Base-by-base conservation (phyloP, 208 protist genomes). In the Trypanosoma caninum region DNA sequence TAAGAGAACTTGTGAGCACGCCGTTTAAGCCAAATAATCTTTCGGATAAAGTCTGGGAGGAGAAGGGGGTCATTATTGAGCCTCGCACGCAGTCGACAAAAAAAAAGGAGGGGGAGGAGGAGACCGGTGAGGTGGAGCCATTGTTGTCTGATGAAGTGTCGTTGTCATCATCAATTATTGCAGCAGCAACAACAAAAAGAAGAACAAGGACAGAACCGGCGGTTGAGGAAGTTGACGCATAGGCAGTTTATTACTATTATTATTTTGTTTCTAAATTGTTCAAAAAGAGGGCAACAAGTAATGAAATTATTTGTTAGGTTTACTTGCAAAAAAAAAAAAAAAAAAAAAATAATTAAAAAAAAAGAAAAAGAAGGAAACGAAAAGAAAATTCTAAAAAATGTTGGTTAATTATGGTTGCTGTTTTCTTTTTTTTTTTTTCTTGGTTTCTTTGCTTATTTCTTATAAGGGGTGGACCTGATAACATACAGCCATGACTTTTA, bases 1-100 rank as follows among this genome's bases (percentile, higher is more conserved):
- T 95, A n/a, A 72, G 75, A 40, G 68, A 82, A 25, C 72, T 95
- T 11, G 69, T 87, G 14, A 72, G 59, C 46, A 71, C 62, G 14
- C 74, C 71, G 4, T 51, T 88, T 10, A 70, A 71, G 38, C 82
- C 85, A 38, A 86, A 79, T 50, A 41, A 60, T 28, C 56, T 84
- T 57, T 47, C 41, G 25, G 53, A 59, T 3, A 40, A 69, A 46
- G 40, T 71, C 9, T 90, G 82, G 84, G 68, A 68, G 16, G 87
- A 93, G 18, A 66, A 61, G 11, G 86, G 86, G 7, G 47, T 38
- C 28, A 82, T 91, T 22, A 27, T 91, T 35, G 45, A 64, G 4
- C 74, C 80, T 13, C 22, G 37, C 18, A 74, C 50, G n/a, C 31
- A 41, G 23, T 3, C 41, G 34, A 72, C 68, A 34, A 54, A 11